Percentiles rank a stretch among this genome's conserved stretches.
These are phyloP conservation scores for Collybia mongolica DNA, from an alignment of 768 basidiomycete species.

Conservation along the genomic window DNA sequence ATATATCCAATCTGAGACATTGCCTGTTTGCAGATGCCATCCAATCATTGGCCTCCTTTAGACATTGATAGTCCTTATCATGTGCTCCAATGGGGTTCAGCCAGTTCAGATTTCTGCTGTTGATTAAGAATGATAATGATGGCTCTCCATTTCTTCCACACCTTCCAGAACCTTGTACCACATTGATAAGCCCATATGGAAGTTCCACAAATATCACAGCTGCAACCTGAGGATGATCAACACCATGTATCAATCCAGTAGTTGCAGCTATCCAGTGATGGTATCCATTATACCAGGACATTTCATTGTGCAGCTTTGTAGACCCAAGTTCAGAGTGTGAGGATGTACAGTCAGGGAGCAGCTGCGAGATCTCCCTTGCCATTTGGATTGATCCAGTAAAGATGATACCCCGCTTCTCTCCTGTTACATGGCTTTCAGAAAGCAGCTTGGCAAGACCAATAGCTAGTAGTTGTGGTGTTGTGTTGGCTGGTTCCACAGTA, in stretches of 20 bases:
- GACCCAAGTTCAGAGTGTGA: background rate
- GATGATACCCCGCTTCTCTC: background rate
- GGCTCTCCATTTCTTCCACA: slow-evolving; percentile 11
- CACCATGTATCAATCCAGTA: slow-evolving; percentile 18
- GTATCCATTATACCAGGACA: slow-evolving; percentile 2
- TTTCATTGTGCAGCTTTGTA: slow-evolving; percentile 7
- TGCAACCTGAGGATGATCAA: slow-evolving; percentile 16
- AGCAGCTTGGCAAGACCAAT: background rate
- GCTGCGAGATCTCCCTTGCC: too few species aligned
- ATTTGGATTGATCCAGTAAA: background rate
- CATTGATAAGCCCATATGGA: slow-evolving; percentile 17
- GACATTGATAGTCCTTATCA: too few species aligned
- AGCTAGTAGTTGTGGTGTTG: background rate
- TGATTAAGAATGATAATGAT: background rate
- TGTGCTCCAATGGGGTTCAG: too few species aligned
- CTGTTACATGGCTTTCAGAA: too few species aligned
- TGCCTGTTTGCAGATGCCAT: background rate
- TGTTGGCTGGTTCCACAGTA: background rate
- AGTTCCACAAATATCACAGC: slow-evolving; percentile 12
- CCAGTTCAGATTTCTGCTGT: background rate
- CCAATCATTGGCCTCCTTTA: too few species aligned
- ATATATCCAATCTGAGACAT: background rate
- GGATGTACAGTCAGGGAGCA: too few species aligned
- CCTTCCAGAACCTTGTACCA: slow-evolving; percentile 18
- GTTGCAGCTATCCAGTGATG: slow-evolving; percentile 19